Percentiles rank a stretch among this genome's conserved stretches.
Evolutionary conservation across 441 rosid species (phyloP).

Genomic region (Adansonia gregorii): DNA sequence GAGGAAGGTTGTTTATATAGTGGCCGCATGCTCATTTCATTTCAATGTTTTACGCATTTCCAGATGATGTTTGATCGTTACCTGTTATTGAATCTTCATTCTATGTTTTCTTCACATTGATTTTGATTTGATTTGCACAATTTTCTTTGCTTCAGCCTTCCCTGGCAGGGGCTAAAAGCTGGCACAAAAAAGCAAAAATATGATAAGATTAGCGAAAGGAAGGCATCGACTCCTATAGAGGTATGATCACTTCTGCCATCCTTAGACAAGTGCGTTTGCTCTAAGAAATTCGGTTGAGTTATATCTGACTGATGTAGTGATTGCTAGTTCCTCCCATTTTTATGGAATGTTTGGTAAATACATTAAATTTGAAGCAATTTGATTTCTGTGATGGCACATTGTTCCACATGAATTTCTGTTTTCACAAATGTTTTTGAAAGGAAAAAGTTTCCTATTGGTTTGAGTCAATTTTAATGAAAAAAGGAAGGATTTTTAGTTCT

Average conservation of each 20-base stretch:
- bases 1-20: conserved; percentile 67
- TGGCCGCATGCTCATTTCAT: conserved; percentile 18
- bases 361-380: not conserved
- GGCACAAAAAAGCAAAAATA: conserved; percentile 93
- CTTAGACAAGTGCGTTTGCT: conserved; percentile 14
- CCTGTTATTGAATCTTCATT: conserved; percentile 1
- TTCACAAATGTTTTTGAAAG: not conserved
- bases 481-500: not conserved
- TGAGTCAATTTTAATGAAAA: conserved; percentile 4
- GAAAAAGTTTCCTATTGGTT: not conserved
- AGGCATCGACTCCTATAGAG: conserved; percentile 81
- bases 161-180: conserved; percentile 93
- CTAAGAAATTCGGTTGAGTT: conserved; percentile 20
- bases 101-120: not conserved
- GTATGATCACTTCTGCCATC: conserved; percentile 39
- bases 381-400: not conserved
- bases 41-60: conserved; percentile 23
- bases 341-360: not conserved
- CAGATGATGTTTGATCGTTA: conserved; percentile 24
- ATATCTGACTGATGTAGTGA: conserved; percentile 1
- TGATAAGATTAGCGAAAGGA: conserved; percentile 90
- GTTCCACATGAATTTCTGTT: not conserved
- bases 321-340: conserved; percentile 2
- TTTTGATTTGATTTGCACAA: conserved; percentile 24
- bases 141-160: conserved; percentile 60